These are phyloP conservation scores for Theileria sp. DNA, from an alignment of 169 alveolate species.

Conservation along the genomic window DNA sequence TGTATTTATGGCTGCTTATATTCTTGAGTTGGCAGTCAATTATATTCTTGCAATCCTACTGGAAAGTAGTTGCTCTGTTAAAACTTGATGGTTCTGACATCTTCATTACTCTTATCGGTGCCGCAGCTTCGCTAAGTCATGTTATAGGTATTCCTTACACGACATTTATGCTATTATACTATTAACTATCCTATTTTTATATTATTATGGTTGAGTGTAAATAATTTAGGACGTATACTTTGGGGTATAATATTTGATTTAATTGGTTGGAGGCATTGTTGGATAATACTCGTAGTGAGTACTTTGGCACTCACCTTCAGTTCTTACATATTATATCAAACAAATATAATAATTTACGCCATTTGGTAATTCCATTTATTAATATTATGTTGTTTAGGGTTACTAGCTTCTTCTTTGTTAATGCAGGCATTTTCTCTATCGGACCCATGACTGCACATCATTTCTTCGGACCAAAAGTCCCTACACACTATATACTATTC, in stretches of 20 bases:
- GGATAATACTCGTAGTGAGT: slow-evolving; percentile 26
- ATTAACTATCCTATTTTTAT: too few relatives aligned
- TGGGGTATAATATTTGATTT: slow-evolving; percentile 61
- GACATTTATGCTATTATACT: background rate
- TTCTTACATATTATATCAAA: slow-evolving; percentile 21
- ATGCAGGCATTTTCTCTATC: slow-evolving; percentile 50
- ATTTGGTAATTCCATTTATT: slow-evolving; percentile 23
- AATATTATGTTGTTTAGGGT: slow-evolving; percentile 24
- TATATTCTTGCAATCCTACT: slow-evolving; percentile 50
- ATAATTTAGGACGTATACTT: slow-evolving; percentile 42
- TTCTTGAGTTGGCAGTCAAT: slow-evolving; percentile 49
- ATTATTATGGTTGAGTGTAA: background rate
- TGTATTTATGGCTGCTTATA: slow-evolving; percentile 47
- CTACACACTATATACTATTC: background rate
- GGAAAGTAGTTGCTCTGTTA: slow-evolving; percentile 51
- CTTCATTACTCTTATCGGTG: slow-evolving; percentile 15
- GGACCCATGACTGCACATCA: slow-evolving; percentile 54
- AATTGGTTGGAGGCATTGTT: slow-evolving; percentile 56
- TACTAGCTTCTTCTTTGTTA: slow-evolving; percentile 42
- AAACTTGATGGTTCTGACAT: slow-evolving; percentile 28
- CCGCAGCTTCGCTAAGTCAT: slow-evolving; percentile 7
- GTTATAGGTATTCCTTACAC: background rate
- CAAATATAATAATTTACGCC: slow-evolving; percentile 26
- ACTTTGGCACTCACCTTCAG: slow-evolving; percentile 25
- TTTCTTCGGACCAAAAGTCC: slow-evolving; percentile 48